A percentile compares a stretch with the other conserved stretches of the same genome.
phyloP scores from a whole-genome alignment of 129 eudicot genomes.

The Artemisia annua region DNA sequence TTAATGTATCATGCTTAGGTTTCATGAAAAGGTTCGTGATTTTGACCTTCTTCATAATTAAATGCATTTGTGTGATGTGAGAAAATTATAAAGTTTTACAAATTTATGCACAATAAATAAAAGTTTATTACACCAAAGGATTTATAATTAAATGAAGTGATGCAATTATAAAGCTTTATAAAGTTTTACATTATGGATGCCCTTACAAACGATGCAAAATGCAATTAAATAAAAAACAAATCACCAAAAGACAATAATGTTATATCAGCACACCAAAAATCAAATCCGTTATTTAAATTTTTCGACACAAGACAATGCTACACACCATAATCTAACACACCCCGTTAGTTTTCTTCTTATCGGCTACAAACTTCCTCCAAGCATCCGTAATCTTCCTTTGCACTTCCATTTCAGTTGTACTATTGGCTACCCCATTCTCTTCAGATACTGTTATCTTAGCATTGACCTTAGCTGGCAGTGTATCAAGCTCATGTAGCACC shows the following conservation, averaged over 20 bases:
- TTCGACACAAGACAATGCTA: not conserved
- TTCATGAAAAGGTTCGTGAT: too few relatives aligned
- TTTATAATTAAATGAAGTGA: too few relatives aligned
- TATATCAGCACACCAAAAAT: not conserved
- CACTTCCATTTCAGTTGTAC: conserved; percentile 48
- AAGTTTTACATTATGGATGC: not conserved
- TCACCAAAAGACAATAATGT: not conserved
- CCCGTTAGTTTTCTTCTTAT: conserved; percentile 75
- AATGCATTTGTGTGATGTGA: too few relatives aligned
- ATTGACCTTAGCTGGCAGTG: conserved; percentile 46
- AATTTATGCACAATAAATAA: too few relatives aligned
- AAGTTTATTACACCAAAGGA: too few relatives aligned
- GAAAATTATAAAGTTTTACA: too few relatives aligned
- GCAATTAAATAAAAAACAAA: not conserved
- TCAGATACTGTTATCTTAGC: conserved; percentile 42
- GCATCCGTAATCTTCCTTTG: conserved; percentile 59
- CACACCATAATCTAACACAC: conserved; percentile 49
- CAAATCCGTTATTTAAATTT: conserved; percentile 12
- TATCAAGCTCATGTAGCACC: conserved; percentile 72
- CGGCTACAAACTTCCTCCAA: conserved; percentile 81
- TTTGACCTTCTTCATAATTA: too few relatives aligned
- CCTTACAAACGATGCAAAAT: too few relatives aligned
- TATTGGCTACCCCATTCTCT: conserved; percentile 26
- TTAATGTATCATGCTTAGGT: too few relatives aligned
- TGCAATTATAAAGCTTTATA: too few relatives aligned